Evolutionary conservation across 306 rosid species (phyloP).

Genomic region (Cicer judaicum): DNA sequence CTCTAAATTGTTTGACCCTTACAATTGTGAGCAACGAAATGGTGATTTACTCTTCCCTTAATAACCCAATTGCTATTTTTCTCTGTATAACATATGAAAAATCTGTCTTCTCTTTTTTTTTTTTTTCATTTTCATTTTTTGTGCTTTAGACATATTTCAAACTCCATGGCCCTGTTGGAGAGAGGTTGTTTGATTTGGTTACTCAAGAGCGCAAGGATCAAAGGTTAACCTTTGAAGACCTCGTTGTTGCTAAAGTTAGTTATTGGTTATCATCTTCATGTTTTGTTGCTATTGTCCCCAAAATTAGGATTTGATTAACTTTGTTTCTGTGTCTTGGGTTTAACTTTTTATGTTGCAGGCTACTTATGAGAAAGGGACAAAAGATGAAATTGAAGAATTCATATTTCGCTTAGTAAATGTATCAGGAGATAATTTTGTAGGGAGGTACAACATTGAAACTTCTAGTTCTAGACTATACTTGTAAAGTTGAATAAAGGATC

Average conservation of each 20-base stretch:
- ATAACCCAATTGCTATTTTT: not conserved
- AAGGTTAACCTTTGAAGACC: slow-evolving; percentile 79
- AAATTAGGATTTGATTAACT: slow-evolving; percentile 10
- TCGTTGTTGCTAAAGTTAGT: slow-evolving; percentile 81
- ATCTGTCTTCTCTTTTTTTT: not conserved
- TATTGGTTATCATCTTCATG: not conserved
- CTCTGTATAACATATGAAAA: slow-evolving; percentile 6
- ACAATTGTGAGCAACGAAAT: no score
- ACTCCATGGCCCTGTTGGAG: slow-evolving; percentile 73
- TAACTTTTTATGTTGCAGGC: slow-evolving; percentile 58
- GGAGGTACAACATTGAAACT: slow-evolving; percentile 54
- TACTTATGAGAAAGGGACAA: slow-evolving; percentile 82
- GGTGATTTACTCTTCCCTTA: no score
- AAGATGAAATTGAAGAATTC: slow-evolving; percentile 80
- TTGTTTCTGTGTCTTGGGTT: slow-evolving; percentile 1
- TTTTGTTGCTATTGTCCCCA: slow-evolving; percentile 7
- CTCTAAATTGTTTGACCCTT: no score
- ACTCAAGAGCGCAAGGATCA: slow-evolving; percentile 79
- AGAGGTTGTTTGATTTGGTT: slow-evolving; percentile 72
- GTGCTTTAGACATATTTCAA: slow-evolving; percentile 60
- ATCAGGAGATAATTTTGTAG: slow-evolving; percentile 51
- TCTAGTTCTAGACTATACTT: slow-evolving; percentile 7
- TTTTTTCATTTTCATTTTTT: not conserved
- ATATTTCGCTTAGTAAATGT: slow-evolving; percentile 68
- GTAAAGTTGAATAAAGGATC: slow-evolving; percentile 22